These are phyloP conservation scores for Chalciporus piperatus DNA, from an alignment of 768 basidiomycete species.

Conservation along the genomic window DNA sequence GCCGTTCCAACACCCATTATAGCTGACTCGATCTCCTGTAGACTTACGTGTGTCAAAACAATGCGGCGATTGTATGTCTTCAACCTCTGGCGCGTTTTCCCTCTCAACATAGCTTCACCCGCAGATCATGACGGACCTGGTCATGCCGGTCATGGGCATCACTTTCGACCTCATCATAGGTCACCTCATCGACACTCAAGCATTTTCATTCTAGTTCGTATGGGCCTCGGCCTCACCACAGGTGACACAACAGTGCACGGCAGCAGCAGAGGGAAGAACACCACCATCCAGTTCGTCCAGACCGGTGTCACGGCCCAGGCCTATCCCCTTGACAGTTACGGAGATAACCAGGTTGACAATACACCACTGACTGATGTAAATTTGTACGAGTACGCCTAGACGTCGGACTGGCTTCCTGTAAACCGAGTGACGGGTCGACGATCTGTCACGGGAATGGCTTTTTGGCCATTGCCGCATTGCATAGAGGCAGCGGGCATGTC, in stretches of 20 bases:
- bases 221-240: not conserved
- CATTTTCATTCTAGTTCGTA: not conserved
- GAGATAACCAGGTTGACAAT: not conserved
- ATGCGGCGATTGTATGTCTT: conserved; percentile 4
- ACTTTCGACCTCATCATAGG: conserved; percentile 9
- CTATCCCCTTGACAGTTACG: not conserved
- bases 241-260: not conserved
- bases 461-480: too few species aligned
- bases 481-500: too few species aligned
- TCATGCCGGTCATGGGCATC: conserved; percentile 9
- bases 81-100: not conserved
- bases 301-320: not conserved
- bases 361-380: not conserved
- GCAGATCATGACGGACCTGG: conserved; percentile 8
- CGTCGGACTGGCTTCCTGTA: not conserved
- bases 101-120: not conserved
- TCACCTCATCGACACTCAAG: not conserved
- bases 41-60: conserved; percentile 4
- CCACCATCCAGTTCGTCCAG: not conserved
- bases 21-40: not conserved
- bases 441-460: too few species aligned
- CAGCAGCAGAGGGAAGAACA: not conserved
- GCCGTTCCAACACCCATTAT: not conserved
- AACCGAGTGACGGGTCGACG: too few species aligned
- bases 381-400: not conserved